Evolutionary conservation across 148 eudicot species (phyloP), one percentile per base, ranked within the genome.

Genomic region (Camellia japonica): DNA sequence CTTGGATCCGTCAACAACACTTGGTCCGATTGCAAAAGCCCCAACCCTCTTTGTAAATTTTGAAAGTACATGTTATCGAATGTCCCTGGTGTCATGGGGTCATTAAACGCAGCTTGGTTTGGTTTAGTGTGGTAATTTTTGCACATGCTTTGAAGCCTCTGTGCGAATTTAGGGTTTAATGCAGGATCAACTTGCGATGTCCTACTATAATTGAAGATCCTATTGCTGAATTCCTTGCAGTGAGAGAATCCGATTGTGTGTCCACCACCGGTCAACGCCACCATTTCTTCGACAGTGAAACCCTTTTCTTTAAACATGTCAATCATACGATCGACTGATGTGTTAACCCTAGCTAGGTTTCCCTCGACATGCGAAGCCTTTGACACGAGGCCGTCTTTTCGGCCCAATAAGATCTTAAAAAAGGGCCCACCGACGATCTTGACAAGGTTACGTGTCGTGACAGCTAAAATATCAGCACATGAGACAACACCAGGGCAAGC

Each of bases 11-110:
- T 15, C 9, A 71, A 11, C 51, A 77, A 4, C 12, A 15, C 65
- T 20, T 82, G 78, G 52, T 84, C 86, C 65, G 83, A 80, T 6
- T 15, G 54, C 67, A 84, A 69, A 16, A 84, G 38, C 69, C 78
- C 83, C 63, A 77, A 54, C 4, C 86, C 86, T 38, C 62, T 77
- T 10, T 13, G 75, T 65, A 80, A 42, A 63, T 84, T 84, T 63
- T 59, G 73, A 15, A 62, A 84, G 62, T 72, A 80, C 80, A 66
- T 67, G 52, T 78, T 78, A n/a, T 78, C 80, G 13, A 78, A 78
- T 4, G 1, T 14, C 1, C 80, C 63, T 1, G 80, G 73, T 0
- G 80, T 16, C 16, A 52, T 7, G 2, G 71, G 73, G 44, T 78
- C 80, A 5, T 15, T 30, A 14, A 78, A 78, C 0, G 73, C 73